A percentile compares a stretch with the other conserved stretches of the same genome.
These are phyloP conservation scores for Thalassiosira mediterranea DNA, from an alignment of 352 stramenopile genomes.

Conservation along the genomic window DNA sequence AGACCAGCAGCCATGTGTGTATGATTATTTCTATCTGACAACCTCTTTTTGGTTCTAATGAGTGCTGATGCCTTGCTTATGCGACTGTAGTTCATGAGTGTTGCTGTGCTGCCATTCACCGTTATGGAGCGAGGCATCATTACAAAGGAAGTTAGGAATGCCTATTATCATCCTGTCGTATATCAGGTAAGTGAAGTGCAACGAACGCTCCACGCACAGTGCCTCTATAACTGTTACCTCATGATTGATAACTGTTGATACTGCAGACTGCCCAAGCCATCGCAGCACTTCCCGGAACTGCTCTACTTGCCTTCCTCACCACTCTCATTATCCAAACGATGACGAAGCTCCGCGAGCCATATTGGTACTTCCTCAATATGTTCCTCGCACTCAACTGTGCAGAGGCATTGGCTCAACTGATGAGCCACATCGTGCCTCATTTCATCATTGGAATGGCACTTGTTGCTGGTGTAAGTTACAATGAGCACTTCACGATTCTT, in stretches of 20 bases:
- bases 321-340: slow-evolving; percentile 63
- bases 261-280: slow-evolving; percentile 86
- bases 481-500: too few species aligned
- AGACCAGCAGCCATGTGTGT: not conserved
- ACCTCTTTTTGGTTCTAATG: too few species aligned
- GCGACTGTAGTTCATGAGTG: slow-evolving; percentile 86
- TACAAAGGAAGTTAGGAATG: slow-evolving; percentile 87
- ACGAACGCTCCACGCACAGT: too few species aligned
- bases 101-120: slow-evolving; percentile 88
- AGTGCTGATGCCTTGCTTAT: too few species aligned
- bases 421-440: slow-evolving; percentile 58
- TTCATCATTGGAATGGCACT: slow-evolving; percentile 70
- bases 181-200: too few species aligned
- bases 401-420: slow-evolving; percentile 61
- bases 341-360: slow-evolving; percentile 46
- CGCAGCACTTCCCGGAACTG: slow-evolving; percentile 71
- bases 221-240: too few species aligned
- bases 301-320: slow-evolving; percentile 49
- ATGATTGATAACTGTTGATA: too few species aligned
- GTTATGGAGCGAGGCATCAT: slow-evolving; percentile 88
- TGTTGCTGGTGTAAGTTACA: too few species aligned
- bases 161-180: slow-evolving; percentile 82
- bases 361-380: slow-evolving; percentile 59
- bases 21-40: too few species aligned
- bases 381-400: slow-evolving; percentile 50